Percentiles rank a stretch among this genome's conserved stretches.
Conservation (phyloP, 2,329 filamentous ascomycete species). For the Calonectria leucothoes region DNA sequence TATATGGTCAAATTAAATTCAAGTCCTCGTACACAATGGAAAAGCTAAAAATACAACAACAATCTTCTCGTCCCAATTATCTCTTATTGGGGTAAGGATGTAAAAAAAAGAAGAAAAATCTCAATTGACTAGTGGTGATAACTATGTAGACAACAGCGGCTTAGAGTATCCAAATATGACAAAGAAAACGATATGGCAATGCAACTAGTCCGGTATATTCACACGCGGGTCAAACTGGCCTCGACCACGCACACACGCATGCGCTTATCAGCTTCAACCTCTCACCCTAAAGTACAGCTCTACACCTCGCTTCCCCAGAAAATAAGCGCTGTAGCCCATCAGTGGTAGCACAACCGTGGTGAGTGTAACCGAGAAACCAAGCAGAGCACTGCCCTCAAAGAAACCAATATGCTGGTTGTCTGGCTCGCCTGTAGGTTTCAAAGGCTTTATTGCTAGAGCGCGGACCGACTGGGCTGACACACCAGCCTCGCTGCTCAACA, state of each 20-base stretch:
- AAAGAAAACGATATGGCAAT: neutral
- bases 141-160: constrained; percentile 2
- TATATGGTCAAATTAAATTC: neutral
- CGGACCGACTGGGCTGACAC: constrained; percentile 8
- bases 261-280: neutral
- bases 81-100: neutral
- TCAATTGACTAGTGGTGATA: neutral
- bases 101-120: neutral
- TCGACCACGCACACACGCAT: neutral
- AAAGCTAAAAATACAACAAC: neutral
- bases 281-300: constrained; percentile 15
- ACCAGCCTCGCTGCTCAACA: constrained; percentile 8
- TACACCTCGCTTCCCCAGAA: constrained; percentile 12
- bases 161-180: neutral
- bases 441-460: constrained; percentile 7
- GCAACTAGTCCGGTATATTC: neutral
- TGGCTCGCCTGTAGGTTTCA: constrained; percentile 12
- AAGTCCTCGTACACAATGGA: neutral
- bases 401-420: constrained; percentile 12
- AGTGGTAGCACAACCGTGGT: constrained; percentile 14
- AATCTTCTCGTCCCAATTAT: neutral
- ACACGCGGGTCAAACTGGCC: neutral
- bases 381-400: constrained; percentile 13
- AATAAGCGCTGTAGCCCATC: constrained; percentile 15
- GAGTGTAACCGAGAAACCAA: constrained; percentile 6